phyloP scores from a whole-genome alignment of 2,329 filamentous ascomycete species.

The Zopfia rhizophila region DNA sequence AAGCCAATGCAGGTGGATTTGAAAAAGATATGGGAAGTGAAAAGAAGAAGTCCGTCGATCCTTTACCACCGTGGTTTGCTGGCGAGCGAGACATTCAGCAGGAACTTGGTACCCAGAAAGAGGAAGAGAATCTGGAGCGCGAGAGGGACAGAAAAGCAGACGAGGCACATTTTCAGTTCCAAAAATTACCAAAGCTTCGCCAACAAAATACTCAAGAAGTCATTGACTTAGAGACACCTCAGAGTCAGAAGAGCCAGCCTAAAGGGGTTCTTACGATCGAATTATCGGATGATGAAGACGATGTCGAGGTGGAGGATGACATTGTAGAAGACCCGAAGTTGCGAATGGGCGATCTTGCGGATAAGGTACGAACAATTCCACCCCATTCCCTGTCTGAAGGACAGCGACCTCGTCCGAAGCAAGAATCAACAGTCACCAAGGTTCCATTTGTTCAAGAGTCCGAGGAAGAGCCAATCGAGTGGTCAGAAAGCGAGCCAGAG shows the following conservation, averaged over 20 bases:
- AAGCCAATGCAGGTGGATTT: constrained; percentile 72
- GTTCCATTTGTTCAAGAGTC: constrained; percentile 41
- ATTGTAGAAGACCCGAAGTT: constrained; percentile 41
- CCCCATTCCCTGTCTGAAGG: constrained; percentile 40
- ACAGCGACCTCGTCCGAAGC: constrained; percentile 30
- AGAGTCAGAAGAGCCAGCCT: constrained; percentile 56
- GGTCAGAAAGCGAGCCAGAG: constrained; percentile 64
- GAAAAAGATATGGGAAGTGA: constrained; percentile 59
- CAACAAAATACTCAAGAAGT: constrained; percentile 64
- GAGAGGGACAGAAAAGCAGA: constrained; percentile 67
- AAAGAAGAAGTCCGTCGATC: constrained; percentile 61
- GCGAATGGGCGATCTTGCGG: constrained; percentile 57
- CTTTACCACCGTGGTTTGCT: constrained; percentile 79
- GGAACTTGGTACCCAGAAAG: constrained; percentile 66
- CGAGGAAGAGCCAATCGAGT: constrained; percentile 58
- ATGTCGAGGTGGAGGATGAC: constrained; percentile 45
- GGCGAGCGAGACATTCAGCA: constrained; percentile 60
- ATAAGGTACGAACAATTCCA: constrained; percentile 55
- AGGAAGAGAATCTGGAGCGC: constrained; percentile 59
- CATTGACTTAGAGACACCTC: constrained; percentile 58
- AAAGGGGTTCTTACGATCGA: constrained; percentile 70
- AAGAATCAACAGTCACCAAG: constrained; percentile 30
- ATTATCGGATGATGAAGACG: constrained; percentile 66
- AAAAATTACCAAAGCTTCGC: constrained; percentile 67
- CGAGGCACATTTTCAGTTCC: constrained; percentile 70